Conservation (phyloP, 345 rosid species). For the Fremontodendron californicum region DNA sequence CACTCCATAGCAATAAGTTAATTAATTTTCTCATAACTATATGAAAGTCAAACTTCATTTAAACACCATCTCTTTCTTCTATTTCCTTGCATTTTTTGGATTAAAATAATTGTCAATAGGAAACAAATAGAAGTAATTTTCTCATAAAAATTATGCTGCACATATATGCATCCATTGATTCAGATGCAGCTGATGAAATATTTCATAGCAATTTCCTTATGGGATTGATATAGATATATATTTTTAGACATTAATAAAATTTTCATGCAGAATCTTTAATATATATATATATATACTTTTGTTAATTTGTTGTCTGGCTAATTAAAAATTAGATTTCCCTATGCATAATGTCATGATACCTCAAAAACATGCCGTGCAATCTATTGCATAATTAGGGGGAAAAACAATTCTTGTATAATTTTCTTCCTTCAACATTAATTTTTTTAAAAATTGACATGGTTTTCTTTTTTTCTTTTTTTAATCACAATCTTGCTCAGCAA, state of each 20-base stretch:
- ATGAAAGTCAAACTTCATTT: neutral
- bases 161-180: neutral
- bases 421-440: neutral
- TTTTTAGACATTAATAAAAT: no score
- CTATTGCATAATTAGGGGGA: neutral
- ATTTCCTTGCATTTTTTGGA: no score
- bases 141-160: neutral
- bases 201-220: neutral
- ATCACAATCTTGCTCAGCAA: neutral
- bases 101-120: neutral
- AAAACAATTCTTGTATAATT: neutral
- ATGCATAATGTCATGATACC: neutral
- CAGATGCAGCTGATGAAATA: neutral
- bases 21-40: neutral
- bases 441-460: neutral
- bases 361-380: slow-evolving; percentile 1
- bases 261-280: no score
- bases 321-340: neutral
- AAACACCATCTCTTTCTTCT: neutral
- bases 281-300: neutral
- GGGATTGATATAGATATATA: neutral
- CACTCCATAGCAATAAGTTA: neutral
- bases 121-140: neutral
- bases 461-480: neutral
- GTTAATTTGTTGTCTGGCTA: no score